Conservation (phyloP, 2,329 filamentous ascomycete species). For the Pseudocercospora fuligena region DNA sequence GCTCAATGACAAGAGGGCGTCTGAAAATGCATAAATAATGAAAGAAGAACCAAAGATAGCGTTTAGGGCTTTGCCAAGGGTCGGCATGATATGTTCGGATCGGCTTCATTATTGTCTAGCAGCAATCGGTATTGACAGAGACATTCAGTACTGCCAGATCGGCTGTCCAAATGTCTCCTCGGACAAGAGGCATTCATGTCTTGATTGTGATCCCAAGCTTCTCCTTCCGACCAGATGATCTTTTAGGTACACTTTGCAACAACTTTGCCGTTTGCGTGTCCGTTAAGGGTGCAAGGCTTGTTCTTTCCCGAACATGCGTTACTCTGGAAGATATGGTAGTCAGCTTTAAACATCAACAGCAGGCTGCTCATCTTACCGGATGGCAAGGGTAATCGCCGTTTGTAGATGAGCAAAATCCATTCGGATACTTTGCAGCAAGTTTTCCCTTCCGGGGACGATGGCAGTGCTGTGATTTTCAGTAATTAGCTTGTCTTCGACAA, state of each 20-base stretch:
- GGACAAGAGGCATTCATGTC: not conserved
- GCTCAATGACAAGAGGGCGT: not conserved
- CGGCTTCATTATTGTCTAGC: too few species aligned
- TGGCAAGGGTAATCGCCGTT: not conserved
- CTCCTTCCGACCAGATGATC: not conserved
- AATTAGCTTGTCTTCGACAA: too few species aligned
- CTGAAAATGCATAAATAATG: too few species aligned
- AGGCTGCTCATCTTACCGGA: not conserved
- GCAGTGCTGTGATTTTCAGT: not conserved
- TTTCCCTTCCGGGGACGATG: not conserved
- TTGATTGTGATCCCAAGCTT: not conserved
- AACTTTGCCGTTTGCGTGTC: not conserved
- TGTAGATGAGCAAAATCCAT: not conserved
- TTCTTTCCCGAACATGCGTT: not conserved
- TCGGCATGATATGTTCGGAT: too few species aligned
- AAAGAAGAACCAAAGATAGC: too few species aligned
- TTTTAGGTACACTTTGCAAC: not conserved
- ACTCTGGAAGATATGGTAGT: not conserved
- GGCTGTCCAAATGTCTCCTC: too few species aligned
- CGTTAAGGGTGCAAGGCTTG: not conserved
- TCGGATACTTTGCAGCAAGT: not conserved
- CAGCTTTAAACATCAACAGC: not conserved
- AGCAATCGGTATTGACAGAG: too few species aligned
- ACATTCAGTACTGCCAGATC: too few species aligned
- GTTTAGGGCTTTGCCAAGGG: too few species aligned